Evolutionary conservation across 768 basidiomycete species (phyloP).

Genomic region (Lanmaoa rubissima): DNA sequence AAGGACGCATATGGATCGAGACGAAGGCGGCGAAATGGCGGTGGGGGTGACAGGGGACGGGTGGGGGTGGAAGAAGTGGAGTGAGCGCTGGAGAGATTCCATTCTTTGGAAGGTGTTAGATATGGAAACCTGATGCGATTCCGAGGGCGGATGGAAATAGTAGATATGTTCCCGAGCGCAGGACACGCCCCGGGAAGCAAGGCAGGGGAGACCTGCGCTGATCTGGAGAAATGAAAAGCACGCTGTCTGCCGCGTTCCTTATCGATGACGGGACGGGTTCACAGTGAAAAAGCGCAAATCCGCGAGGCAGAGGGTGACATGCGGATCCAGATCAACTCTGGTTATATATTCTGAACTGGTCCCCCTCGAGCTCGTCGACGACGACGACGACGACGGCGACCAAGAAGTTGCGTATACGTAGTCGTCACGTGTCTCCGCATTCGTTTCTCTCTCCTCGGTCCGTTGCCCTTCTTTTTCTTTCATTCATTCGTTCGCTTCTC

Average conservation of each 20-base stretch:
- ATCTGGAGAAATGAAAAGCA: constrained; percentile 34
- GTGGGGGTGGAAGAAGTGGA: constrained; percentile 1
- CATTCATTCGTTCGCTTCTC: background rate
- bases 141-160: constrained; percentile 20
- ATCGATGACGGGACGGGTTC: constrained; percentile 18
- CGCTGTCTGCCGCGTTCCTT: constrained; percentile 23
- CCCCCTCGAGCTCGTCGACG: background rate
- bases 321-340: constrained; percentile 23
- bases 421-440: constrained; percentile 17
- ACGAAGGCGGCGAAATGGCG: constrained; percentile 8
- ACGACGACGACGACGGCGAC: background rate
- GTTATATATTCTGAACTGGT: constrained; percentile 14
- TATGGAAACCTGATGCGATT: constrained; percentile 14
- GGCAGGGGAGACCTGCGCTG: constrained; percentile 20
- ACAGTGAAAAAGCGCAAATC: constrained; percentile 16
- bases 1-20: constrained; percentile 5
- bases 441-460: constrained; percentile 8
- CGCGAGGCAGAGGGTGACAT: constrained; percentile 26
- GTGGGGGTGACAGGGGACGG: constrained; percentile 9
- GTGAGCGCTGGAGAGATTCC: constrained; percentile 17
- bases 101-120: constrained; percentile 21
- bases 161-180: constrained; percentile 20
- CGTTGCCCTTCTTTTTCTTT: constrained; percentile 1
- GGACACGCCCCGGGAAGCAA: constrained; percentile 21
- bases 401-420: background rate